Conservation (phyloP, 208 protist genomes). For the Acanthamoeba royreba region DNA sequence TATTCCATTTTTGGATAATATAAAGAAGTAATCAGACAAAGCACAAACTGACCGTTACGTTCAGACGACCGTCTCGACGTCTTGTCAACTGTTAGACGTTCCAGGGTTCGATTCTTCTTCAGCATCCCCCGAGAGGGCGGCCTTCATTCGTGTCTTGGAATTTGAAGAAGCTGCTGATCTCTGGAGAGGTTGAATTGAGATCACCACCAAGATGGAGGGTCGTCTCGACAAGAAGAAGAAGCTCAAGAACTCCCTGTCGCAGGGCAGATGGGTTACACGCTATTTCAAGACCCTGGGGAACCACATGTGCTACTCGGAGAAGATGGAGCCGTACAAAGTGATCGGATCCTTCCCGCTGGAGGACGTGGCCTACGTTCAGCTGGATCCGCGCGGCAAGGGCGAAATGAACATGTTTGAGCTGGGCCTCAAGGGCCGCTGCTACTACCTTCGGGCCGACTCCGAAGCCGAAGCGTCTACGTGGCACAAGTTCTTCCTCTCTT, state of each 20-base stretch:
- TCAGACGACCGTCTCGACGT: no score
- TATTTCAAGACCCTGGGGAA: neutral
- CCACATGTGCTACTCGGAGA: neutral
- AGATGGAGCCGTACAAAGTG: neutral
- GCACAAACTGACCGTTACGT: no score
- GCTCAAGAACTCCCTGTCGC: neutral
- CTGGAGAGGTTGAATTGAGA: neutral
- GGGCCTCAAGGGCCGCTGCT: neutral
- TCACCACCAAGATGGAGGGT: neutral
- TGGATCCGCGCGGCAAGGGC: neutral
- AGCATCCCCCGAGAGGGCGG: no score
- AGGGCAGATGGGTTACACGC: neutral
- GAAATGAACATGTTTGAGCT: neutral
- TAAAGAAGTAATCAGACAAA: no score
- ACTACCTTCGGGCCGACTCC: neutral
- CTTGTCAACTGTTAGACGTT: no score
- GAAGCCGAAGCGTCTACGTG: neutral
- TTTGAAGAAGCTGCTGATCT: neutral
- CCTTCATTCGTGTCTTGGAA: neutral
- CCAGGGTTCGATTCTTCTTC: no score
- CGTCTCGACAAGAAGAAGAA: neutral
- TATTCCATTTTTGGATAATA: no score
- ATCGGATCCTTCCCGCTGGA: neutral
- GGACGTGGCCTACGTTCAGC: neutral
- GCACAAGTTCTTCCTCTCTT: neutral